Evolutionary conservation across 163 green algal genomes (phyloP).

Genomic region (Volvox carteri): DNA sequence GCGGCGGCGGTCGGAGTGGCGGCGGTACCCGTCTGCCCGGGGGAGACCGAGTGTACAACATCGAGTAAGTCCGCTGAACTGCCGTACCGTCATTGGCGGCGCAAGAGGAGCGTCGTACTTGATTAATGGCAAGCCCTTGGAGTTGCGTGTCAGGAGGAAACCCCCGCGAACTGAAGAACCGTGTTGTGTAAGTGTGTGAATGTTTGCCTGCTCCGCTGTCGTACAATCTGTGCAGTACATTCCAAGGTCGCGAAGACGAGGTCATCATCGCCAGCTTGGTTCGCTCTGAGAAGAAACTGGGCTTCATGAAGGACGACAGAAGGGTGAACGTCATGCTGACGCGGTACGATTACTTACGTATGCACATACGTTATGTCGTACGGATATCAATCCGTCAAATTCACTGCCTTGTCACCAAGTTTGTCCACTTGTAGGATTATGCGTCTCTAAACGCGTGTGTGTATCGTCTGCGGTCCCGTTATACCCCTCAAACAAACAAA

Average conservation of each 20-base stretch:
- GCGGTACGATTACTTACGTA: background rate
- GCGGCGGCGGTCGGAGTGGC: background rate
- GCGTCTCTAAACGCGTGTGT: background rate
- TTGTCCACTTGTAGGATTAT: background rate
- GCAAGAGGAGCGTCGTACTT: too few species aligned
- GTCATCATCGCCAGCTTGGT: slow-evolving; percentile 49
- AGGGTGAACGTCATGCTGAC: slow-evolving; percentile 55
- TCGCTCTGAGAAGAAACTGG: slow-evolving; percentile 6
- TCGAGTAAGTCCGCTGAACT: slow-evolving; percentile 26
- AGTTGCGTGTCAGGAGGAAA: too few species aligned
- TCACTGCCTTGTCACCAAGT: background rate
- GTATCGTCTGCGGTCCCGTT: too few species aligned
- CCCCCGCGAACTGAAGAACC: too few species aligned
- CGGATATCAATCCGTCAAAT: background rate
- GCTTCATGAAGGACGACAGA: slow-evolving; percentile 53
- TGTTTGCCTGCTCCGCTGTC: too few species aligned
- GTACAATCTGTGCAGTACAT: slow-evolving; percentile 18
- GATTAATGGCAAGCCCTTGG: too few species aligned
- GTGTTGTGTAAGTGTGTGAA: too few species aligned
- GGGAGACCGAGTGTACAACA: slow-evolving; percentile 52
- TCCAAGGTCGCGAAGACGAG: slow-evolving; percentile 50
- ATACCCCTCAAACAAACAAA: too few species aligned
- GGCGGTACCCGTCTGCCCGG: background rate
- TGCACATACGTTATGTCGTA: background rate
- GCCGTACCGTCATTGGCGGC: too few species aligned